Evolutionary conservation across 2,329 filamentous ascomycete species (phyloP).

Genomic region (Aspergillus calidoustus): DNA sequence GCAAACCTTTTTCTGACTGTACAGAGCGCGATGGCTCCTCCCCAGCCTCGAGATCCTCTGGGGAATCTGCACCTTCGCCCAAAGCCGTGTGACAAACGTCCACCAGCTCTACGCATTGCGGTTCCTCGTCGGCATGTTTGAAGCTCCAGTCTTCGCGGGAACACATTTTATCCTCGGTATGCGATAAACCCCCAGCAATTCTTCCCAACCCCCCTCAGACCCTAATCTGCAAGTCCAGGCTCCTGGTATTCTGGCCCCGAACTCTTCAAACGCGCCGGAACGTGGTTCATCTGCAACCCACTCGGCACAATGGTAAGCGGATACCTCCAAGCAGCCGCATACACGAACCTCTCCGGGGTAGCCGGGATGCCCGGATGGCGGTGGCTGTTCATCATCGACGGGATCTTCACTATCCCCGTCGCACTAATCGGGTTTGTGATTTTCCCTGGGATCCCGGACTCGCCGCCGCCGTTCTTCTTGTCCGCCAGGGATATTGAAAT

Average conservation of each 20-base stretch:
- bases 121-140: conserved; percentile 39
- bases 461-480: conserved; percentile 46
- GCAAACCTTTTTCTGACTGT: not conserved
- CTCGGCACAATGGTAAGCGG: conserved; percentile 63
- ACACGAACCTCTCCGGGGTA: conserved; percentile 57
- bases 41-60: conserved; percentile 39
- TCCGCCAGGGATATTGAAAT: conserved; percentile 42
- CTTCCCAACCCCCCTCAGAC: no score
- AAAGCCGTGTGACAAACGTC: conserved; percentile 37
- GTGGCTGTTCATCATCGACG: conserved; percentile 64
- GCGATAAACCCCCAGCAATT: no score
- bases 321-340: conserved; percentile 60
- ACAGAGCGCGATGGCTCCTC: conserved; percentile 35
- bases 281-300: conserved; percentile 59
- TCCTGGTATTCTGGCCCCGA: conserved; percentile 51
- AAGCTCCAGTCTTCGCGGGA: conserved; percentile 40
- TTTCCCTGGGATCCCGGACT: conserved; percentile 48
- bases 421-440: conserved; percentile 59
- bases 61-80: conserved; percentile 42
- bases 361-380: conserved; percentile 57
- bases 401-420: conserved; percentile 61
- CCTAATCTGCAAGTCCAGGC: no score
- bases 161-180: conserved; percentile 40
- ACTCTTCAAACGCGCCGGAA: conserved; percentile 59
- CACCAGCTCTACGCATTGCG: conserved; percentile 41